Evolutionary conservation across 495 filamentous ascomycete species (phyloP), one percentile per base, ranked within the genome.

Genomic region (Lasiosphaeria miniovina): DNA sequence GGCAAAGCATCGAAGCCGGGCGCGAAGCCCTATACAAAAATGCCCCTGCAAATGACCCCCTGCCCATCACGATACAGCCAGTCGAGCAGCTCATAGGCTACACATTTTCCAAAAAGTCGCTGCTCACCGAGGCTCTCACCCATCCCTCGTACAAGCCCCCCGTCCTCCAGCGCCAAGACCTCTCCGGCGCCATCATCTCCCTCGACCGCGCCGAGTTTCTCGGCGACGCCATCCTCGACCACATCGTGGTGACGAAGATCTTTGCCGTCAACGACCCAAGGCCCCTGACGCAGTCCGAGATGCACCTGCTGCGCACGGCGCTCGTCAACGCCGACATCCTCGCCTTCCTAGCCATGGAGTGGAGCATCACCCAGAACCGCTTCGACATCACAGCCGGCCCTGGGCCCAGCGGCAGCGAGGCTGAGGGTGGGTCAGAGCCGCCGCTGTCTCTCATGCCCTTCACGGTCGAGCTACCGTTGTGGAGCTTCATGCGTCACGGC

Each of bases 171-270:
- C 5, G 43, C 12, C 6, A 46, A n/a, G 0, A 0, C 43, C 54
- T 14, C 15, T 61, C 57, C 3, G 49, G 45, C 8, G 71, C 75
- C 46, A 76, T 83, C 55, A 76, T 83, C 38, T 93, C 88, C 6
- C 90, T 95, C 69, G 88, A 98, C 63, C 86, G 93, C 0, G 80
- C 97, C 12, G 94, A 98, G 69, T 98, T 91, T 70, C 79, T 97
- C 0, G 94, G 94, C 7, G 94, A 98, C 66, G 82, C 91, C 0
- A 75, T 96, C 10, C 83, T 98, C 0, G 94, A 98, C 68, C 85
- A 83, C 69, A 70, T 96, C 52, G 77, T 98, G 50, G 81, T 88
- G 8, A 65, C 74, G 0, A 71, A 75, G 40, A 48, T 81, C 7
- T 78, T 72, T 64, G 54, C 45, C 4, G 36, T 65, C 48, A 31